Base-by-base conservation (phyloP, 2,329 filamentous ascomycete species). In the Sporothrix brunneoviolacea region DNA sequence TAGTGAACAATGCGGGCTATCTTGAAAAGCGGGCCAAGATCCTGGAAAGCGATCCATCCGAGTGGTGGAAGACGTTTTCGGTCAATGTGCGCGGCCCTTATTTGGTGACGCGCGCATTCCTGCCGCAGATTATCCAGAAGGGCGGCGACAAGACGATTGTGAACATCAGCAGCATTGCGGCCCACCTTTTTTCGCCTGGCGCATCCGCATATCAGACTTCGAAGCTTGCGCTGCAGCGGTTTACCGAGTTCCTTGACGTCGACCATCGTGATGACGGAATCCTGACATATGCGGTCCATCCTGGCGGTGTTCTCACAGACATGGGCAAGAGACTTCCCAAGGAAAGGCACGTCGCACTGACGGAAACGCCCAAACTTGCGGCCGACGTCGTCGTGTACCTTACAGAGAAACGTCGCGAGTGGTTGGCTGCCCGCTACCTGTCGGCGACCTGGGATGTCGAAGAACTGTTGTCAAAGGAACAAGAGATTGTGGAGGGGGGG, bases 51-150 rank as follows among this genome's bases (percentile, higher is more conserved):
- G 61, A 70, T 21, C 62, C 66, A 4, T 60, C 63, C 2, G 68
- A 69, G n/a, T 78, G 73, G 65, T 74, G 70, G 68, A 58, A 57
- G 19, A 67, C 68, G 27, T 74, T 68, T 60, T 71, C 76, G 33
- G 69, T 77, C 48, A 80, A 80, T 52, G 59, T 79, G 24, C 72
- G 69, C 42, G 76, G 76, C 0, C 61, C 67, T 0, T 74, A 75
- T 38, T 64, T 75, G 12, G 59, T 70, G 22, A 68, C 70, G 1
- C 63, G 65, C 15, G 65, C 69, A 1, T 78, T 80, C 55, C 61
- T 81, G n/a, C 73, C 75, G 0, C 48, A 74, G 27, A 53, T 79
- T 33, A 55, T 72, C 5, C 56, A 62, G 10, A 52, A 56, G 2
- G 28, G 33, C 4, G 51, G 62, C 37, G 45, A 41, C 46, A 70